Conservation (phyloP, 306 rosid genomes). For the Gleditsia sinensis region DNA sequence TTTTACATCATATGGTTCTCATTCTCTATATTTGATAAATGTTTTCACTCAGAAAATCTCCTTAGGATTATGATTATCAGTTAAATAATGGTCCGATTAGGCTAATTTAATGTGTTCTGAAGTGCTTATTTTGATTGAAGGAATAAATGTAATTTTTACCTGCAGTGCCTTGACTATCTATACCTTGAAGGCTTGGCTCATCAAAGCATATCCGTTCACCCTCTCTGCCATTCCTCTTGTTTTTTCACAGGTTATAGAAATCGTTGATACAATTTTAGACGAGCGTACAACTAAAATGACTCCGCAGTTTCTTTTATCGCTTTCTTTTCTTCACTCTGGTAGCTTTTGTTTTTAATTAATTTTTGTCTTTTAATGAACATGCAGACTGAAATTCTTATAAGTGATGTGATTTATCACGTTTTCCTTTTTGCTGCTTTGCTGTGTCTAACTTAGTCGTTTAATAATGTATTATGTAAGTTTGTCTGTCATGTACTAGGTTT, state of each 20-base stretch:
- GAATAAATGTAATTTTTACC: conserved; percentile 12
- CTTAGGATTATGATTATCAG: not conserved
- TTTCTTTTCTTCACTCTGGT: no score
- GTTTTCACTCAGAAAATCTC: not conserved
- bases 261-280: not conserved
- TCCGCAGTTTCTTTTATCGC: not conserved
- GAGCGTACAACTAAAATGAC: not conserved
- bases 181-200: conserved; percentile 3
- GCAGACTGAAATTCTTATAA: no score
- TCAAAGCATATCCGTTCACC: not conserved
- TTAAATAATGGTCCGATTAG: not conserved
- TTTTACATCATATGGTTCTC: not conserved
- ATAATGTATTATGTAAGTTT: not conserved
- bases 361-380: not conserved
- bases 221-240: not conserved
- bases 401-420: not conserved
- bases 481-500: not conserved
- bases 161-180: not conserved
- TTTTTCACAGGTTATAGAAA: conserved; percentile 3
- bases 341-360: not conserved
- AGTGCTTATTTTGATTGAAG: not conserved
- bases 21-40: not conserved
- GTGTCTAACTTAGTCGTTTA: not conserved
- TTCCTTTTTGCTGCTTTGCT: not conserved
- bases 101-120: not conserved